Evolutionary conservation across 768 basidiomycete species (phyloP).

Genomic region (Termitomyces sp.): DNA sequence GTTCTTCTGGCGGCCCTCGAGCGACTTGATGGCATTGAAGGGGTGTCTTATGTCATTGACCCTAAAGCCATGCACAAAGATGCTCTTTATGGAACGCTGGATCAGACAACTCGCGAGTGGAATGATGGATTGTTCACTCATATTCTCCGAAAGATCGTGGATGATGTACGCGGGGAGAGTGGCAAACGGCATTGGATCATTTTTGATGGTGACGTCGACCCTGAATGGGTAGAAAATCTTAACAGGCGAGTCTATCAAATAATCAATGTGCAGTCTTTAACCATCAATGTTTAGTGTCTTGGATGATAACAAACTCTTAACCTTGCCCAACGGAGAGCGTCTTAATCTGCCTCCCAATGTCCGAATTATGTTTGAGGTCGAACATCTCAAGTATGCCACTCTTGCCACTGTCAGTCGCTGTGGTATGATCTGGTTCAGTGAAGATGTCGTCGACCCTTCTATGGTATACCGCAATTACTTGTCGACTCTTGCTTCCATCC

Average conservation of each 20-base stretch:
- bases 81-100: slow-evolving; percentile 93
- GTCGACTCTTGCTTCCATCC: slow-evolving; percentile 60
- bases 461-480: slow-evolving; percentile 95
- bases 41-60: slow-evolving; percentile 94
- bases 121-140: slow-evolving; percentile 98
- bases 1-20: slow-evolving; percentile 88
- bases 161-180: slow-evolving; percentile 97
- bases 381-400: slow-evolving; percentile 95
- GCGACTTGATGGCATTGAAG: slow-evolving; percentile 86
- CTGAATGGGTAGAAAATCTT: slow-evolving; percentile 99
- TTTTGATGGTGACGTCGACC: slow-evolving; percentile 99
- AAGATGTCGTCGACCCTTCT: slow-evolving; percentile 83
- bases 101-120: slow-evolving; percentile 98
- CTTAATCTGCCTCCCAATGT: slow-evolving; percentile 95
- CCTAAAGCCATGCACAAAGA: slow-evolving; percentile 99
- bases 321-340: slow-evolving; percentile 96
- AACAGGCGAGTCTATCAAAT: slow-evolving; percentile 70
- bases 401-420: slow-evolving; percentile 99
- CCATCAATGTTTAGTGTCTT: slow-evolving; percentile 61
- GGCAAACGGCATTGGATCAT: slow-evolving; percentile 98
- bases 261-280: background rate
- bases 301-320: slow-evolving; percentile 97
- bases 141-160: slow-evolving; percentile 94
- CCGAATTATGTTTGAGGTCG: slow-evolving; percentile 99
- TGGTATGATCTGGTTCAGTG: slow-evolving; percentile 99